Conservation (phyloP, 108 stramenopile species). For the Discostella pseudostelligera region DNA sequence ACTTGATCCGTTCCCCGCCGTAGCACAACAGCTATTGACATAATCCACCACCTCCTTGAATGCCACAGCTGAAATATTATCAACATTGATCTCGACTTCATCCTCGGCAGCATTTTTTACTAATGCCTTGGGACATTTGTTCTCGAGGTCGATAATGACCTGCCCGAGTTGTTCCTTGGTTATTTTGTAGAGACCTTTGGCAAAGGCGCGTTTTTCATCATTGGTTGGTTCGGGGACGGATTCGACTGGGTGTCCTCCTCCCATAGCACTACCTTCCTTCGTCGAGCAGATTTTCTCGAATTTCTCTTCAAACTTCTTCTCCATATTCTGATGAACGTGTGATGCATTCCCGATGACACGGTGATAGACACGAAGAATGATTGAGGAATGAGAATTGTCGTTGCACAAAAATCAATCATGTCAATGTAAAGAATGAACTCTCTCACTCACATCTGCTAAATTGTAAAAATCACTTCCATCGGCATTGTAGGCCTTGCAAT, state of each 20-base stretch:
- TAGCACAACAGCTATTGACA: slow-evolving; percentile 37
- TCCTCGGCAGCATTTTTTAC: slow-evolving; percentile 82
- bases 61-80: slow-evolving; percentile 72
- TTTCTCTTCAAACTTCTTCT: slow-evolving; percentile 83
- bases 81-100: slow-evolving; percentile 94
- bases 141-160: slow-evolving; percentile 87
- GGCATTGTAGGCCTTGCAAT: slow-evolving; percentile 94
- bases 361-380: not conserved
- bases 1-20: slow-evolving; percentile 21
- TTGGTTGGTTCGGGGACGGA: slow-evolving; percentile 52
- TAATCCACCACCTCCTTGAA: slow-evolving; percentile 77
- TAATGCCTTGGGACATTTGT: slow-evolving; percentile 85
- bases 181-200: slow-evolving; percentile 81
- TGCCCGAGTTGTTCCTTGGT: slow-evolving; percentile 88
- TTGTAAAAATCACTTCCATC: slow-evolving; percentile 89
- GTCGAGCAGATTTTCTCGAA: slow-evolving; percentile 50
- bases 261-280: slow-evolving; percentile 20
- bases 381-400: not conserved
- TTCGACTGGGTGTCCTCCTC: not conserved
- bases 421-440: too few species aligned
- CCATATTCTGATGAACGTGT: slow-evolving; percentile 39
- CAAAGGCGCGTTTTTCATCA: slow-evolving; percentile 87
- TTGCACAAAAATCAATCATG: too few species aligned
- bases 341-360: not conserved
- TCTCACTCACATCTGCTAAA: slow-evolving; percentile 48